These are phyloP conservation scores for Mortierella hygrophila DNA, from an alignment of 192 early-diverging fungal genomes.

Conservation along the genomic window DNA sequence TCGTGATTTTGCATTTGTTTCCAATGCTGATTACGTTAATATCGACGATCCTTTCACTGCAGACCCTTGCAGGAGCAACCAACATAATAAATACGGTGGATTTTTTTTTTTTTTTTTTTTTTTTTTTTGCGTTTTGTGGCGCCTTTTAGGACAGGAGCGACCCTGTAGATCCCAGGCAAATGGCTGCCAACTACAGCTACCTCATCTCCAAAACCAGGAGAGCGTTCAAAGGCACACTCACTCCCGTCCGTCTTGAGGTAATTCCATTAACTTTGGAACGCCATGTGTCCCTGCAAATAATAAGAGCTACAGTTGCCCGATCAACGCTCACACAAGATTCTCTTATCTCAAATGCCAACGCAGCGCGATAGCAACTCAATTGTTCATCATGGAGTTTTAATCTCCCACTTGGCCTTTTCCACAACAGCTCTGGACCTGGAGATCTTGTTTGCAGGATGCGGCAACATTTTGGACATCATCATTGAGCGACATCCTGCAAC, in stretches of 20 bases:
- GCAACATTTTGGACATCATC: slow-evolving; percentile 59
- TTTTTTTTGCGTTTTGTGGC: background rate
- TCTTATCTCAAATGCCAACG: background rate
- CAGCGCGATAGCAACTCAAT: slow-evolving; percentile 50
- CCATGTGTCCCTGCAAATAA: background rate
- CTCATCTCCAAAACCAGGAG: slow-evolving; percentile 47
- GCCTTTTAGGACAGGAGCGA: slow-evolving; percentile 34
- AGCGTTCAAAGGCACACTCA: slow-evolving; percentile 45
- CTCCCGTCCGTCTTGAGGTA: slow-evolving; percentile 49
- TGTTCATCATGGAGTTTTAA: slow-evolving; percentile 42
- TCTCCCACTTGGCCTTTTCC: slow-evolving; percentile 47
- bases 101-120: too few species aligned
- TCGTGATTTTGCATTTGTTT: background rate
- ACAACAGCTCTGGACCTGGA: slow-evolving; percentile 43
- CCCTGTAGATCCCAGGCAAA: slow-evolving; percentile 48
- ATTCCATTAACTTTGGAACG: background rate
- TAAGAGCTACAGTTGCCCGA: background rate
- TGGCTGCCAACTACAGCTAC: slow-evolving; percentile 49
- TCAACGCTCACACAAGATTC: background rate
- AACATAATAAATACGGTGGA: background rate
- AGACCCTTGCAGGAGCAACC: slow-evolving; percentile 1
- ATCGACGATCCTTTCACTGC: background rate
- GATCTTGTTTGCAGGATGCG: slow-evolving; percentile 63
- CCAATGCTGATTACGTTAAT: background rate
- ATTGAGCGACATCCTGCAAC: slow-evolving; percentile 65